These are phyloP conservation scores for Diplodia seriata DNA, from an alignment of 2,329 filamentous ascomycete genomes.

Conservation along the genomic window DNA sequence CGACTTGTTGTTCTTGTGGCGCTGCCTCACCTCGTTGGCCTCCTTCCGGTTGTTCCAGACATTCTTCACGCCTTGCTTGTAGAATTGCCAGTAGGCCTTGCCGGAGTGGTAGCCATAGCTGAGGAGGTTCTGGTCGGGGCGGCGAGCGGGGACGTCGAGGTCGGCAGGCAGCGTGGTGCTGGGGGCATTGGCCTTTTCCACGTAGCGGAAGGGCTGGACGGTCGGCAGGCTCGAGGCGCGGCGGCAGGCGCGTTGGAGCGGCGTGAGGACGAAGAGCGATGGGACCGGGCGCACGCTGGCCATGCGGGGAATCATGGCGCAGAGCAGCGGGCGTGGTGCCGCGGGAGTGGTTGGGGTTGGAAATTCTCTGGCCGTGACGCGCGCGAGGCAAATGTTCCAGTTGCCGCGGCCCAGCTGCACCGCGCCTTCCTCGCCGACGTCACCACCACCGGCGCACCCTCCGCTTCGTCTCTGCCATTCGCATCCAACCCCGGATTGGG, in stretches of 20 bases:
- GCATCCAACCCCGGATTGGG: not conserved
- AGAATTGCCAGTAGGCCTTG: constrained; percentile 81
- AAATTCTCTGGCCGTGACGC: constrained; percentile 3
- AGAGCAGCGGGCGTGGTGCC: no score
- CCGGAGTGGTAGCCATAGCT: constrained; percentile 68
- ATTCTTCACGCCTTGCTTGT: constrained; percentile 81
- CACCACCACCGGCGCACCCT: no score
- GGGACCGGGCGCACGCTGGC: constrained; percentile 2
- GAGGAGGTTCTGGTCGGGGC: constrained; percentile 54
- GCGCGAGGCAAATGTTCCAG: constrained; percentile 5
- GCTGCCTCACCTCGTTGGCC: constrained; percentile 40
- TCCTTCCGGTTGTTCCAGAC: constrained; percentile 70
- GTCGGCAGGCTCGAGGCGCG: not conserved
- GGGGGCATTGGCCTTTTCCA: no score
- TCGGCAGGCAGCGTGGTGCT: not conserved
- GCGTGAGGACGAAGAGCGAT: constrained; percentile 1
- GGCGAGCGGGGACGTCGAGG: constrained; percentile 63
- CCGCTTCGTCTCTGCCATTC: not conserved
- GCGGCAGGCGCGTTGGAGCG: not conserved
- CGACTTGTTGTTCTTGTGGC: constrained; percentile 42
- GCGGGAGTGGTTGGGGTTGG: not conserved
- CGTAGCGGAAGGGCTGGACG: no score
- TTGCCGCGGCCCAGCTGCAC: constrained; percentile 5
- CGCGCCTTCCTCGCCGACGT: not conserved
- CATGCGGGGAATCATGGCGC: constrained; percentile 20